Evolutionary conservation across 202 grass and related monocot species (phyloP).

Genomic region (Zoysia matrella): DNA sequence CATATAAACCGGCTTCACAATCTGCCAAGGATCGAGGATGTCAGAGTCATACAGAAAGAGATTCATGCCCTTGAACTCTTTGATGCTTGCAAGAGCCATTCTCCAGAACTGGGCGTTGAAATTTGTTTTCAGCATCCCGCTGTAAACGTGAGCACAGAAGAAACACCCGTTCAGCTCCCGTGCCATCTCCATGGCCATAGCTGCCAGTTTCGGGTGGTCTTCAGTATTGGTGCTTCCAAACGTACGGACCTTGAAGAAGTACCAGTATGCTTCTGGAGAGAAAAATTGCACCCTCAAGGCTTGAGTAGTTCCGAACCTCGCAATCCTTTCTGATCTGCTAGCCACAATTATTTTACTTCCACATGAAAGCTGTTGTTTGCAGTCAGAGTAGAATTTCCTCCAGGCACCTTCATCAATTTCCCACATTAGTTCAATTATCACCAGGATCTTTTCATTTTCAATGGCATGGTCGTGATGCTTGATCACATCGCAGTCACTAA

Average conservation of each 20-base stretch:
- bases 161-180: background rate
- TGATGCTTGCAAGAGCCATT: background rate
- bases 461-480: background rate
- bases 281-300: background rate
- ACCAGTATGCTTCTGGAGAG: slow-evolving; percentile 15
- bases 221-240: background rate
- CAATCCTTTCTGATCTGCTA: background rate
- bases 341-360: slow-evolving; percentile 33
- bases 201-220: slow-evolving; percentile 15
- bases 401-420: background rate
- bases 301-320: slow-evolving; percentile 1
- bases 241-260: slow-evolving; percentile 42
- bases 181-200: background rate
- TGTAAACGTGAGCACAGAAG: background rate
- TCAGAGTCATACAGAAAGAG: background rate
- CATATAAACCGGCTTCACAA: background rate
- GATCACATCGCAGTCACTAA: background rate
- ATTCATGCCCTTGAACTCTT: background rate
- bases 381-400: slow-evolving; percentile 16
- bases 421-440: background rate
- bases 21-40: background rate
- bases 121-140: background rate
- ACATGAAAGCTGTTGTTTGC: background rate
- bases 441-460: background rate
- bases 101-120: slow-evolving; percentile 21